These are phyloP conservation scores for Suillus cothurnatus DNA, from an alignment of 768 basidiomycete species.

Conservation along the genomic window DNA sequence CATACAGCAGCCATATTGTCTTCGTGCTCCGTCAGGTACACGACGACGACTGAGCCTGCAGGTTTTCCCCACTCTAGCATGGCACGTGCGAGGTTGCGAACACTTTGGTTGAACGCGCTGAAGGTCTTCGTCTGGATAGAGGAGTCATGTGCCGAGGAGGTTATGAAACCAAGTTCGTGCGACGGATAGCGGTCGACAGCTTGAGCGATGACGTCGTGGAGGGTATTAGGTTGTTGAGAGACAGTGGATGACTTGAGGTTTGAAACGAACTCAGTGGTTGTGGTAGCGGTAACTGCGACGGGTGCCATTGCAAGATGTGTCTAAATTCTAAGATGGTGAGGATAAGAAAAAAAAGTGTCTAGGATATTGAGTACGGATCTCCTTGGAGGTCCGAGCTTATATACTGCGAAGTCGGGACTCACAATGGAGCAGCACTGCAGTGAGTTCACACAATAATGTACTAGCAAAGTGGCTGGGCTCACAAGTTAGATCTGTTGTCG, in stretches of 20 bases:
- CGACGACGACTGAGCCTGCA: conserved; percentile 26
- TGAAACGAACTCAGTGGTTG: conserved; percentile 12
- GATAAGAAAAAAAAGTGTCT: conserved; percentile 1
- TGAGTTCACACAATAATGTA: not conserved
- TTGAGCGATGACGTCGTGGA: conserved; percentile 25
- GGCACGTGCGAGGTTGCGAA: conserved; percentile 24
- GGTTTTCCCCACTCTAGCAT: conserved; percentile 27
- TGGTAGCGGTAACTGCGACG: conserved; percentile 14
- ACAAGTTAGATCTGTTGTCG: not conserved
- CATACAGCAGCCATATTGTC: conserved; percentile 36
- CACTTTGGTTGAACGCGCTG: conserved; percentile 19
- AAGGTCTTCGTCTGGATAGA: conserved; percentile 31
- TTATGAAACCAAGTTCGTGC: conserved; percentile 29
- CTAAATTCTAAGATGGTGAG: not conserved
- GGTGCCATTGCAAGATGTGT: conserved; percentile 18
- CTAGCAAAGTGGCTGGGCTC: not conserved
- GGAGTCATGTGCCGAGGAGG: conserved; percentile 32
- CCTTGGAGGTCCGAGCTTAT: conserved; percentile 19
- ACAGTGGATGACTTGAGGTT: conserved; percentile 3
- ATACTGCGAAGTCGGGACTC: conserved; percentile 16
- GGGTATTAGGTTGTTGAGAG: conserved; percentile 15
- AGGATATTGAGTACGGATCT: conserved; percentile 9
- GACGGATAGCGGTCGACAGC: conserved; percentile 24
- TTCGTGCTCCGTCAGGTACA: conserved; percentile 35
- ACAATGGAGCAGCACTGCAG: not conserved